Percentiles rank a stretch among this genome's conserved stretches.
Conservation (phyloP, 2,329 filamentous ascomycete genomes). For the Diaporthe batatas region DNA sequence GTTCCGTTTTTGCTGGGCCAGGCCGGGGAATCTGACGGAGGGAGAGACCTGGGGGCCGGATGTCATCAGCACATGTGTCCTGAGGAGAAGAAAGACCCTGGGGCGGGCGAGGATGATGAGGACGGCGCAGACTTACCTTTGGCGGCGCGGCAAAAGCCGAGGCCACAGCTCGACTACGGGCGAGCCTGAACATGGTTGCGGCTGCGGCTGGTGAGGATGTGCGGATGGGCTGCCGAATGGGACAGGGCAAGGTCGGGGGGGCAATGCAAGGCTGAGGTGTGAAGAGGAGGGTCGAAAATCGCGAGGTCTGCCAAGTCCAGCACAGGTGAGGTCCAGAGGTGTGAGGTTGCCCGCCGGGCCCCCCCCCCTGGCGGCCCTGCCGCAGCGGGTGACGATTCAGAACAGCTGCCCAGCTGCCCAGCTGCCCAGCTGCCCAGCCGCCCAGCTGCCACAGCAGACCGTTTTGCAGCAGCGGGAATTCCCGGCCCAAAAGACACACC, state of each 20-base stretch:
- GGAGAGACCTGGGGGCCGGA: slow-evolving; percentile 57
- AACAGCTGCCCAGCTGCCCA: slow-evolving; percentile 28
- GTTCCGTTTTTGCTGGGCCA: slow-evolving; percentile 84
- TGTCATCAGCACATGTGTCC: slow-evolving; percentile 41
- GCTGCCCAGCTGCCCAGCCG: neutral
- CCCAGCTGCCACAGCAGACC: slow-evolving; percentile 14
- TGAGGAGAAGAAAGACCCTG: slow-evolving; percentile 1
- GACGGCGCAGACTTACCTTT: slow-evolving; percentile 69
- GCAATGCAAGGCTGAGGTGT: slow-evolving; percentile 40
- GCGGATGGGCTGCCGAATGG: slow-evolving; percentile 37
- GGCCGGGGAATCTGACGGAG: slow-evolving; percentile 71
- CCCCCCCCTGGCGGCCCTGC: slow-evolving; percentile 1
- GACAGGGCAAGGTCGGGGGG: slow-evolving; percentile 9
- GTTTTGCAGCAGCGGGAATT: slow-evolving; percentile 35
- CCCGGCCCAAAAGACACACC: slow-evolving; percentile 35
- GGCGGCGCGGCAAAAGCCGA: slow-evolving; percentile 82
- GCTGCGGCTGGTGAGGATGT: slow-evolving; percentile 44
- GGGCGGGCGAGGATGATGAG: neutral
- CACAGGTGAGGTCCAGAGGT: slow-evolving; percentile 22
- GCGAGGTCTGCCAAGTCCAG: slow-evolving; percentile 30
- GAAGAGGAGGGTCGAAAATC: slow-evolving; percentile 41
- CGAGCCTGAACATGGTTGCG: slow-evolving; percentile 85
- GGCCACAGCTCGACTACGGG: slow-evolving; percentile 83
- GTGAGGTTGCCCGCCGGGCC: slow-evolving; percentile 12
- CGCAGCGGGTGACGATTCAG: slow-evolving; percentile 39